phyloP scores from a whole-genome alignment of 768 basidiomycete genomes.

The Tephrocybe sp. region DNA sequence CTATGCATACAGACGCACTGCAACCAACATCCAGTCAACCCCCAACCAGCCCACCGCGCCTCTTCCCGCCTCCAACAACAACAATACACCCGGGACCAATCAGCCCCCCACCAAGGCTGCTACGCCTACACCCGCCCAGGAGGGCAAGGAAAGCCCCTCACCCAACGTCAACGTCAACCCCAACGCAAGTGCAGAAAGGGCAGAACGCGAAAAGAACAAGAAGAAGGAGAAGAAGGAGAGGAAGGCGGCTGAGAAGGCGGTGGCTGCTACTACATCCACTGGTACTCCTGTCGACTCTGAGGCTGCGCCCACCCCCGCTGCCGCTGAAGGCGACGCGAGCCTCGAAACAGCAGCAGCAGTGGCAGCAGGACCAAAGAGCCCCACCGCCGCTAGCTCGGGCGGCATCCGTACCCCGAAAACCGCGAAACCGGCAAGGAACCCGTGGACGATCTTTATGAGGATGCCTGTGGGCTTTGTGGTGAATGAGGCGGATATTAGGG shows the following conservation, averaged over 20 bases:
- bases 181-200: slow-evolving; percentile 41
- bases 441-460: slow-evolving; percentile 87
- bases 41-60: slow-evolving; percentile 57
- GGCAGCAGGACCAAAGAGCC: slow-evolving; percentile 58
- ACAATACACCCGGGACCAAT: slow-evolving; percentile 27
- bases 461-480: slow-evolving; percentile 42
- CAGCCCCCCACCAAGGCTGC: slow-evolving; percentile 24
- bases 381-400: slow-evolving; percentile 60
- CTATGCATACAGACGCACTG: slow-evolving; percentile 86
- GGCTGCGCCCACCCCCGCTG: too few species aligned
- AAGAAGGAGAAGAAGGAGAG: slow-evolving; percentile 65
- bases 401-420: slow-evolving; percentile 74
- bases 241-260: slow-evolving; percentile 49
- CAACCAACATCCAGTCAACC: slow-evolving; percentile 48
- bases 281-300: slow-evolving; percentile 26
- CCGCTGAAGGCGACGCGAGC: too few species aligned
- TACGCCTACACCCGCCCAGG: slow-evolving; percentile 34
- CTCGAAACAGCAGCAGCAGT: too few species aligned
- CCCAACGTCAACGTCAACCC: slow-evolving; percentile 42
- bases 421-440: slow-evolving; percentile 62
- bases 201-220: slow-evolving; percentile 57
- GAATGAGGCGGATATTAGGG: slow-evolving; percentile 65
- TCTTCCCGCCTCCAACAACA: slow-evolving; percentile 37
- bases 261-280: slow-evolving; percentile 30
- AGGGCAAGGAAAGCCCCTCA: slow-evolving; percentile 33